Percentiles rank a stretch among this genome's conserved stretches.
Conservation (phyloP, 495 filamentous ascomycete genomes). For the Aspergillus homomorphus region DNA sequence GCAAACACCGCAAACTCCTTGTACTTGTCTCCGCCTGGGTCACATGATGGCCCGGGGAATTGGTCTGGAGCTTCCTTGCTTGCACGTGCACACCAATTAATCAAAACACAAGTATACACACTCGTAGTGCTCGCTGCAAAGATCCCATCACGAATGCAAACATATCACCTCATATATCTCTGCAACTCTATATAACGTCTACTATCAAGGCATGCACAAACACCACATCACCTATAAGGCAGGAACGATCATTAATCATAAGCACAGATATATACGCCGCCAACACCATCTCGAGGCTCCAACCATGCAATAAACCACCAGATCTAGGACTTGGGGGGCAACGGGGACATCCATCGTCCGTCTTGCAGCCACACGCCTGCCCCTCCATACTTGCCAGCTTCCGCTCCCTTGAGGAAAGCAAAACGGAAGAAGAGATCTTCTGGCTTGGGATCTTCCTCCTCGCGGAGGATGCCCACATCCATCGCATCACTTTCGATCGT, state of each 20-base stretch:
- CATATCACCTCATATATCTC: not conserved
- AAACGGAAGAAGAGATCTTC: conserved; percentile 79
- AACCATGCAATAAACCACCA: not conserved
- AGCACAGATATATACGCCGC: not conserved
- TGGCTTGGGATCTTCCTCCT: conserved; percentile 41
- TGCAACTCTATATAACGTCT: not conserved
- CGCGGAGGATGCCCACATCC: conserved; percentile 29
- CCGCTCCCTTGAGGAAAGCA: conserved; percentile 69
- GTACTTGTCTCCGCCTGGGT: not conserved
- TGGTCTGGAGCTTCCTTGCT: not conserved
- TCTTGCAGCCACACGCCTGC: conserved; percentile 72
- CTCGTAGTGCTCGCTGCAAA: too few species aligned
- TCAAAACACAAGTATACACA: too few species aligned
- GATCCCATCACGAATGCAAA: too few species aligned
- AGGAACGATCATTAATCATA: conserved; percentile 1
- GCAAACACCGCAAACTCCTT: not conserved
- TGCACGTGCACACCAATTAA: too few species aligned
- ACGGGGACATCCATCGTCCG: conserved; percentile 61
- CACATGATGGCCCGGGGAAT: not conserved
- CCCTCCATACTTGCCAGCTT: conserved; percentile 71
- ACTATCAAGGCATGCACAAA: not conserved
- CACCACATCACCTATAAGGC: not conserved
- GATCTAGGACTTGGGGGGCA: conserved; percentile 27
- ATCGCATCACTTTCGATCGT: conserved; percentile 18
- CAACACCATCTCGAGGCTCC: not conserved